Percentiles rank a stretch among this genome's conserved stretches.
phyloP scores from a whole-genome alignment of 257 asterid genomes.

The Solanum lignicaule region DNA sequence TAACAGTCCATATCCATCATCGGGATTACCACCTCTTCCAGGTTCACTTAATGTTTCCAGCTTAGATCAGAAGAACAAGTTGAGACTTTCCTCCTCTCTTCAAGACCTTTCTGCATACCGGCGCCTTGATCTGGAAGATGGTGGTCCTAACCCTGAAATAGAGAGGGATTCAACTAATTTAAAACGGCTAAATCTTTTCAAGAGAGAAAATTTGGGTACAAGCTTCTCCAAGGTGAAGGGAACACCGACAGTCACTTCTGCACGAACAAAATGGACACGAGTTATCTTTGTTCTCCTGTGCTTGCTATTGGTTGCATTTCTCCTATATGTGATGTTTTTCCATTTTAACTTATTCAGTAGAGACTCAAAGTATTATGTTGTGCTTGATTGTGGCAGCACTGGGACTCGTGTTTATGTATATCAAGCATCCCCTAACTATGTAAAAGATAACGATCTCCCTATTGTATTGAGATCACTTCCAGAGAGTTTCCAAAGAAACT shows the following conservation, averaged over 20 bases:
- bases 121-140: slow-evolving; percentile 50
- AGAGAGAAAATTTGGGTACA: slow-evolving; percentile 40
- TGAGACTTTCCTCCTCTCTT: slow-evolving; percentile 72
- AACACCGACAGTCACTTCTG: slow-evolving; percentile 23
- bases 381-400: slow-evolving; percentile 96
- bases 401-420: slow-evolving; percentile 96
- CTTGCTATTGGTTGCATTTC: slow-evolving; percentile 42
- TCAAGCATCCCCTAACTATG: slow-evolving; percentile 48
- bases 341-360: slow-evolving; percentile 58
- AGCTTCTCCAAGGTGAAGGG: slow-evolving; percentile 82
- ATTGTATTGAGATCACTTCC: slow-evolving; percentile 66
- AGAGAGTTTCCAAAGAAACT: slow-evolving; percentile 49
- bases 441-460: slow-evolving; percentile 58
- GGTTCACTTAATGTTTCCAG: slow-evolving; percentile 34
- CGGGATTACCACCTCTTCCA: slow-evolving; percentile 63
- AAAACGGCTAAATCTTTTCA: slow-evolving; percentile 28
- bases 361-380: slow-evolving; percentile 59
- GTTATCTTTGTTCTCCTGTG: slow-evolving; percentile 44
- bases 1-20: slow-evolving; percentile 23
- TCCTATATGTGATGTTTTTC: slow-evolving; percentile 34
- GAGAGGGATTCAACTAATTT: slow-evolving; percentile 25
- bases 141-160: slow-evolving; percentile 22
- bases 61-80: slow-evolving; percentile 36
- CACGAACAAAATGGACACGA: slow-evolving; percentile 46
- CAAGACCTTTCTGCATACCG: slow-evolving; percentile 73